Conservation (phyloP, 192 early-diverging fungal species). For the Backusella mclennaniae region DNA sequence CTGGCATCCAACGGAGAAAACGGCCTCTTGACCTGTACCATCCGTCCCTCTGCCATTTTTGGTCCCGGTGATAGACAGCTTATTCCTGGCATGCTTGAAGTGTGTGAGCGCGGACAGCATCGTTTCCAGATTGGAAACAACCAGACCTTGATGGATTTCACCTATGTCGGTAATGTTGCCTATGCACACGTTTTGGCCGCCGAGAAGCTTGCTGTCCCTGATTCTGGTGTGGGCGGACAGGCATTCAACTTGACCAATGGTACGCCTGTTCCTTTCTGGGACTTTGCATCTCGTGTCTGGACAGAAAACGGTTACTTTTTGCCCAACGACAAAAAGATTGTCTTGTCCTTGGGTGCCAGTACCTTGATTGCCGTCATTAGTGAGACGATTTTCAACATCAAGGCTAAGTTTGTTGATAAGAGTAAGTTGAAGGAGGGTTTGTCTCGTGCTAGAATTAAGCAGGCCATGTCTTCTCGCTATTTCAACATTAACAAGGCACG, state of each 20-base stretch:
- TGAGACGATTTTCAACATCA: slow-evolving; percentile 60
- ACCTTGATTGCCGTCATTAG: slow-evolving; percentile 59
- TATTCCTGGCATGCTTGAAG: slow-evolving; percentile 65
- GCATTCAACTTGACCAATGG: slow-evolving; percentile 93
- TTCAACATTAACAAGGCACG: slow-evolving; percentile 89
- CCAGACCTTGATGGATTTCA: slow-evolving; percentile 82
- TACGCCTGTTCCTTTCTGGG: slow-evolving; percentile 87
- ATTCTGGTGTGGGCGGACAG: slow-evolving; percentile 44
- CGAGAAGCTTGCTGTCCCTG: slow-evolving; percentile 53
- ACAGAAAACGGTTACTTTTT: slow-evolving; percentile 54
- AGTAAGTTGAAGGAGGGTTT: slow-evolving; percentile 70
- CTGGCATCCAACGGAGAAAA: slow-evolving; percentile 66
- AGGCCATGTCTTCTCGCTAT: slow-evolving; percentile 78
- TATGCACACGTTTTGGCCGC: slow-evolving; percentile 88
- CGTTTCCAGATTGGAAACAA: slow-evolving; percentile 85
- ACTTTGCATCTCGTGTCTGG: slow-evolving; percentile 75
- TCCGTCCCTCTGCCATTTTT: slow-evolving; percentile 91
- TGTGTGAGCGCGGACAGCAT: slow-evolving; percentile 58
- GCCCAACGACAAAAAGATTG: slow-evolving; percentile 55
- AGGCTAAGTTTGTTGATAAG: slow-evolving; percentile 57
- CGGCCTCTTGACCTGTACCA: slow-evolving; percentile 66
- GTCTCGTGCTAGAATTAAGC: slow-evolving; percentile 74
- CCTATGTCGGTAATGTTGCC: slow-evolving; percentile 93
- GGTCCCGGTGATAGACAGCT: slow-evolving; percentile 80
- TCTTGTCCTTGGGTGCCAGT: slow-evolving; percentile 51